phyloP scores from a whole-genome alignment of 1,284 basidiomycete genomes.

The Austroboletus niveus region DNA sequence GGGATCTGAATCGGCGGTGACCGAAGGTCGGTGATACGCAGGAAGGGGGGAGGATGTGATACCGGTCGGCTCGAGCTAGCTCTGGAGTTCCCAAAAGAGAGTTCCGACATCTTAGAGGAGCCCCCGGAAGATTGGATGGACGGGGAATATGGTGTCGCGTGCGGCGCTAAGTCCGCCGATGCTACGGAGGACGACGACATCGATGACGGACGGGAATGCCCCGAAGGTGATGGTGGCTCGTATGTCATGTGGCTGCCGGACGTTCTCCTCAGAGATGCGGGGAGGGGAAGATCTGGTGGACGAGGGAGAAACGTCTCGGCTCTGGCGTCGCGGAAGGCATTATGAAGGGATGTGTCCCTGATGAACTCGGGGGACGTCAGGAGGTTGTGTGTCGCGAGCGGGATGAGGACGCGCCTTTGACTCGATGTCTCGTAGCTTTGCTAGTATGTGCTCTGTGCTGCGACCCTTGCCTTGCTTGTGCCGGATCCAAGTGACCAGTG shows the following conservation, averaged over 20 bases:
- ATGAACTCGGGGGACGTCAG: slow-evolving; percentile 28
- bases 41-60: slow-evolving; percentile 5
- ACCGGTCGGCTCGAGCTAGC: neutral
- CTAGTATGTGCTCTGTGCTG: slow-evolving; percentile 31
- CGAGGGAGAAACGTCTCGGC: slow-evolving; percentile 27
- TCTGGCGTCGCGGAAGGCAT: slow-evolving; percentile 34
- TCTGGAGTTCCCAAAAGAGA: neutral
- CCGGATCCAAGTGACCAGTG: slow-evolving; percentile 32
- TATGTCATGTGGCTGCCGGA: neutral
- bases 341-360: slow-evolving; percentile 24
- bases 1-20: slow-evolving; percentile 22
- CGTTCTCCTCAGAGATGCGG: slow-evolving; percentile 1
- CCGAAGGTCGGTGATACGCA: neutral
- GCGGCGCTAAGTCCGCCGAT: neutral
- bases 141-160: neutral
- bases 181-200: slow-evolving; percentile 1
- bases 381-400: neutral
- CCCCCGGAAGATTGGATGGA: slow-evolving; percentile 2
- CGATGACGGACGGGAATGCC: neutral
- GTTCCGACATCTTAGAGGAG: slow-evolving; percentile 5
- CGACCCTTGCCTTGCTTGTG: slow-evolving; percentile 30
- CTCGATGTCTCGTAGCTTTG: slow-evolving; percentile 28
- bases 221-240: neutral
- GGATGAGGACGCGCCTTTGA: slow-evolving; percentile 24
- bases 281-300: slow-evolving; percentile 29